Percentiles rank a stretch among this genome's conserved stretches.
Conservation (phyloP, 768 basidiomycete species). For the Glaciozyma antarctica region DNA sequence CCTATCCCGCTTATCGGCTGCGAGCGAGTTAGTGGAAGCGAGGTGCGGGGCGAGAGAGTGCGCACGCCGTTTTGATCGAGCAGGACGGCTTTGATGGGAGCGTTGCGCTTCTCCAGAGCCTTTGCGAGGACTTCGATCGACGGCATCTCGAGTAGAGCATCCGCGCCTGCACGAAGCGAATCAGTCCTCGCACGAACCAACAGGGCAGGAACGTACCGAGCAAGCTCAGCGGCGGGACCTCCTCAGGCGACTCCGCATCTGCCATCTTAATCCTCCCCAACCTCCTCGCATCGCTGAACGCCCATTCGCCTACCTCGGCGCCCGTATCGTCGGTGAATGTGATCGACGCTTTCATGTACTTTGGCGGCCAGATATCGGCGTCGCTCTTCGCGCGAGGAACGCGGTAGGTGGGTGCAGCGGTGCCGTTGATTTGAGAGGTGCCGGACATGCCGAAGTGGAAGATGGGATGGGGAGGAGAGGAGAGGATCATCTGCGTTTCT, state of each 20-base stretch:
- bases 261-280: slow-evolving; percentile 33
- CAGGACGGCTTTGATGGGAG: slow-evolving; percentile 37
- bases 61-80: slow-evolving; percentile 35
- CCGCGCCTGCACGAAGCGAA: slow-evolving; percentile 1
- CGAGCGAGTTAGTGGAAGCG: background rate
- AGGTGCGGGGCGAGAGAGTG: background rate
- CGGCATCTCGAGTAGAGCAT: slow-evolving; percentile 33
- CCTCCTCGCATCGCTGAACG: slow-evolving; percentile 33
- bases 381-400: slow-evolving; percentile 22
- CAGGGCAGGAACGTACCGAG: slow-evolving; percentile 20
- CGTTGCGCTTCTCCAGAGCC: slow-evolving; percentile 16
- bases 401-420: slow-evolving; percentile 23
- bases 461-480: slow-evolving; percentile 16
- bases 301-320: slow-evolving; percentile 23
- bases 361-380: slow-evolving; percentile 31
- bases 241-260: slow-evolving; percentile 15
- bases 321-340: slow-evolving; percentile 7
- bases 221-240: slow-evolving; percentile 24
- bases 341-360: slow-evolving; percentile 30
- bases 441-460: slow-evolving; percentile 34
- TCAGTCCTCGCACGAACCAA: background rate
- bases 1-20: slow-evolving; percentile 21
- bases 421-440: slow-evolving; percentile 17
- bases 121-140: slow-evolving; percentile 13
- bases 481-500: slow-evolving; percentile 18